These are phyloP conservation scores for Tolypocladium tundrense DNA, from an alignment of 2,329 filamentous ascomycete species.

Conservation along the genomic window DNA sequence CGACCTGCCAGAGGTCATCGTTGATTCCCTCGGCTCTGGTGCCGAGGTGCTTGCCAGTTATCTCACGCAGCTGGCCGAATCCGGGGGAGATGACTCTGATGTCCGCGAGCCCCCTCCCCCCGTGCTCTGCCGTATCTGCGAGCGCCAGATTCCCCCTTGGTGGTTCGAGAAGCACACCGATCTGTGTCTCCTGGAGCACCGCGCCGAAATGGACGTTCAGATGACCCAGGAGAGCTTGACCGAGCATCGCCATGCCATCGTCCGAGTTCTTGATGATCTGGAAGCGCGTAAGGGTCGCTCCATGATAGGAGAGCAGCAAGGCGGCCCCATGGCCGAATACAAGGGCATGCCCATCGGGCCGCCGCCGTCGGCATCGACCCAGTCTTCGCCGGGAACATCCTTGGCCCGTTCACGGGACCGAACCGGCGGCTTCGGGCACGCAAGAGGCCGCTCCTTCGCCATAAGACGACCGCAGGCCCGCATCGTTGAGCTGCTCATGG, in stretches of 20 bases:
- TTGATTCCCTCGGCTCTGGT: conserved; percentile 87
- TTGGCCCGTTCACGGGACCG: conserved; percentile 64
- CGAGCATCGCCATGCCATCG: conserved; percentile 89
- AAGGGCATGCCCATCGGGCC: conserved; percentile 80
- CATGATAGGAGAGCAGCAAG: conserved; percentile 41
- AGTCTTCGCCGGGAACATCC: conserved; percentile 61
- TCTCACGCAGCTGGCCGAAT: conserved; percentile 79
- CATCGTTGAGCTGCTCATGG: conserved; percentile 88
- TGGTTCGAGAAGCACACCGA: conserved; percentile 99
- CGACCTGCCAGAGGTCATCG: conserved; percentile 78
- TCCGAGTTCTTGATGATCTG: conserved; percentile 86
- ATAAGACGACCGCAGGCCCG: conserved; percentile 80
- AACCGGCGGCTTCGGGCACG: conserved; percentile 68
- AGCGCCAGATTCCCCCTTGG: conserved; percentile 94
- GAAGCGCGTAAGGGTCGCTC: conserved; percentile 67
- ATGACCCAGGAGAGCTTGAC: conserved; percentile 85
- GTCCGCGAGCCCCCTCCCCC: conserved; percentile 76
- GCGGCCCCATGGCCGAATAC: conserved; percentile 62
- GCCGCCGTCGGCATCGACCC: conserved; percentile 57
- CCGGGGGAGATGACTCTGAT: conserved; percentile 62
- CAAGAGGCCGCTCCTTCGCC: conserved; percentile 78
- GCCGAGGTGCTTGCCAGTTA: conserved; percentile 93
- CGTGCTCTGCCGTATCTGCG: conserved; percentile 91
- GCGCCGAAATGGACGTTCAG: conserved; percentile 95
- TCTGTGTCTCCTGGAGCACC: conserved; percentile 87